Base-by-base conservation (phyloP, 192 early-diverging fungal species). In the Entomortierella parvispora region DNA sequence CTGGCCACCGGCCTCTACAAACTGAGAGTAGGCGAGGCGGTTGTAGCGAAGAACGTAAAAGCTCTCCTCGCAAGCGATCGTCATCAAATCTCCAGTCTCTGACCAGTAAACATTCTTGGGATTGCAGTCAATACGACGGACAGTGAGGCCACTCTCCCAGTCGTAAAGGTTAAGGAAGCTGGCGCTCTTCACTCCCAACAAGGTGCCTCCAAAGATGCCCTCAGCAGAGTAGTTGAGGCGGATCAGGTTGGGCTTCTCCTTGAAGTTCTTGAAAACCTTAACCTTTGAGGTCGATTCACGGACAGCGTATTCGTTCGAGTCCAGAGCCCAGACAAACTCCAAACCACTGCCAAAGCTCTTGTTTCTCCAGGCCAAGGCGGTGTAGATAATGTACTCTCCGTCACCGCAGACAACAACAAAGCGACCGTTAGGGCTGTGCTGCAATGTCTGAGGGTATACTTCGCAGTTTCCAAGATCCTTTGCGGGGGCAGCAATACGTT, bases 391-490 rank as follows among this genome's bases (percentile, higher is more conserved):
- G 80, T 96, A 99, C 83, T 99, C 98, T 66, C 96, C 96, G 68
- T 99, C 97, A 52, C 98, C 98, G 68, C 96, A 97, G 20, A 98
- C 98, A n/a, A 97, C 98, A 43, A 97, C 97, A 79, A 99, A 99
- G 48, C 81, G 78, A 40, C 96, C 97, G 68, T 99, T 99, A 45
- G 98, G 98, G 54, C 92, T 94, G 84, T 99, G 98, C 82, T 95
- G 90, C 22, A 99, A 82, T 22, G 90, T 93, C 80, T 99, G 94
- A 12, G 98, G 98, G 68, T 96, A 99, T 29, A 99, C 90, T 81
- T 99, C 98, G 79, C 98, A 99, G 81, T 88, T 97, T 62, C 98
- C 98, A 6, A 99, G 86, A 44, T 99, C 98, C 82, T 99, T 99
- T 46, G 91, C 86, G 1, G 94, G 80, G 34, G 96, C 80, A 48